Evolutionary conservation across 331 rosid genomes (phyloP).

Genomic region (Erythrophleum ivorense): DNA sequence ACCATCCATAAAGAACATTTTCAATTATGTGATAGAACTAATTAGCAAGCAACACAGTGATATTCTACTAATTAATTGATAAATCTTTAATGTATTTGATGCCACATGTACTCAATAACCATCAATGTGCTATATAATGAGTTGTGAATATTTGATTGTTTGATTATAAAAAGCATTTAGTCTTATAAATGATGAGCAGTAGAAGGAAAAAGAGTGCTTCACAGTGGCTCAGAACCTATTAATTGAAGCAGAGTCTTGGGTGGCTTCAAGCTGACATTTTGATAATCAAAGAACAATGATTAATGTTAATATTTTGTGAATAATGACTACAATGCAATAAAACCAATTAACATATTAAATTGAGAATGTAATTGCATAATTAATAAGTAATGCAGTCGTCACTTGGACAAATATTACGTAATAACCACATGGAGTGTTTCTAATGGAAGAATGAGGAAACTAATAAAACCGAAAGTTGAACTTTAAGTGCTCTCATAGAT

Average conservation of each 20-base stretch:
- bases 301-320: neutral
- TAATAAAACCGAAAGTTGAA: constrained; percentile 29
- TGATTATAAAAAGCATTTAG: neutral
- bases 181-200: neutral
- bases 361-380: constrained; percentile 26
- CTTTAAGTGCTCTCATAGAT: constrained; percentile 5
- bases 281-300: constrained; percentile 28
- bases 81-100: neutral
- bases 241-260: neutral
- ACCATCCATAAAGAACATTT: neutral
- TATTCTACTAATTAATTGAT: neutral
- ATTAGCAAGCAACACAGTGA: neutral
- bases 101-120: neutral
- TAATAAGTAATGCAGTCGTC: constrained; percentile 55
- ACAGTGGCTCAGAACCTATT: neutral
- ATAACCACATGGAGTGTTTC: constrained; percentile 11
- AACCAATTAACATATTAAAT: neutral
- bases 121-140: neutral
- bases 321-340: neutral
- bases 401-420: constrained; percentile 39
- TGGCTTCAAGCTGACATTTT: constrained; percentile 1
- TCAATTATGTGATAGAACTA: neutral
- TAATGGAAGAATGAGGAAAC: constrained; percentile 16
- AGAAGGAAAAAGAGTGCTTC: neutral
- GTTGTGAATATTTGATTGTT: neutral